Evolutionary conservation across 306 rosid species (phyloP), one percentile per base, ranked within the genome.

Genomic region (Rosa chinensis): DNA sequence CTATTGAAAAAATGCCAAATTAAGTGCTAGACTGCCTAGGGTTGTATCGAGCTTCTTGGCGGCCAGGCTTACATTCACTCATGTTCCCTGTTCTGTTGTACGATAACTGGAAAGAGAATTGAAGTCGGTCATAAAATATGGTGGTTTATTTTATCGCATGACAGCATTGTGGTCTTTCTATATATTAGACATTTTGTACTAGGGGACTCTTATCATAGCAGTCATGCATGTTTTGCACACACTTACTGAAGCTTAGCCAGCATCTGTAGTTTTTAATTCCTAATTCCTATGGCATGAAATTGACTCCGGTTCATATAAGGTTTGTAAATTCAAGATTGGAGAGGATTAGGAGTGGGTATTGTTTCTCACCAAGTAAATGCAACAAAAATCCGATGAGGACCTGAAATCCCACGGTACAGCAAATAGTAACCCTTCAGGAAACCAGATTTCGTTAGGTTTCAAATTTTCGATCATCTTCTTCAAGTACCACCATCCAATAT

Each of bases 1-100:
- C 28, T 89, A 88, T 35, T 90, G 81, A 89, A 80, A n/a, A 12
- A 12, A 66, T 37, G 79, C 71, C 5, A 9, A 11, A 23, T 44
- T 67, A 23, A 11, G 52, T 10, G 52, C 21, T 42, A 58, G 77
- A 12, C 21, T 21, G n/a, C 69, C 7, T 23, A 39, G 73, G 39
- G 16, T 71, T 71, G 68, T 28, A 39, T 71, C 18, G 76, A 21
- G 61, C 66, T 72, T 49, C 23, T 40, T 12, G 11, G 53, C 11
- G 32, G 47, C 71, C 25, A 14, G 62, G 61, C 20, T 43, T 55
- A 25, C 14, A 4, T 2, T 53, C 44, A 49, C 28, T 25, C 70
- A 4, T 39, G 37, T 61, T 48, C 17, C 72, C 37, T 10, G 45
- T 37, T 66, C 43, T 66, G 13, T 69, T 75, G 80, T 50, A 48